These are phyloP conservation scores for Vairimorpha necatrix DNA, from an alignment of 371 early-diverging fungal genomes.

Conservation along the genomic window DNA sequence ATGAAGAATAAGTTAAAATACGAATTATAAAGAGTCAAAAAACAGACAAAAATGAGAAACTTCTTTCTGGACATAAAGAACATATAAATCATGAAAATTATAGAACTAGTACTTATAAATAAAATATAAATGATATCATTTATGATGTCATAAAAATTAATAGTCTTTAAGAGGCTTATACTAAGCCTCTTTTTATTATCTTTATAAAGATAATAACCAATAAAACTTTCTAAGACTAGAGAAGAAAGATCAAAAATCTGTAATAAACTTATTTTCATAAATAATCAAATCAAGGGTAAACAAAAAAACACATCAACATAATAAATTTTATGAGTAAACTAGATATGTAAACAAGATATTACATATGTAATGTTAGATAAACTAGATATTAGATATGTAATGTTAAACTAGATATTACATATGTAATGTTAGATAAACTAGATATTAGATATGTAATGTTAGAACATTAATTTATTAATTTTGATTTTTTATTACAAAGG, in stretches of 20 bases:
- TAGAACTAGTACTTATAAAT: not conserved
- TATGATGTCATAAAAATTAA: not conserved
- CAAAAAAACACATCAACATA: not conserved
- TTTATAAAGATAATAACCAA: constrained; percentile 6
- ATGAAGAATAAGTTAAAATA: not conserved
- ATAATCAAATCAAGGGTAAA: not conserved
- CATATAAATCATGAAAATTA: constrained; percentile 4
- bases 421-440: no score
- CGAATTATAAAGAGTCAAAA: not conserved
- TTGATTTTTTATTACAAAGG: no score
- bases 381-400: no score
- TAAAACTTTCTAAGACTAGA: not conserved
- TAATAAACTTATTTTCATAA: not conserved
- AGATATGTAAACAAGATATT: no score
- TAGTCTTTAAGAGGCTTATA: not conserved
- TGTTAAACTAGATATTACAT: no score
- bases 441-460: no score
- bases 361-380: no score
- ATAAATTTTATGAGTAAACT: no score
- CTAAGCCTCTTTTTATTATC: not conserved
- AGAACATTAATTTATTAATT: no score
- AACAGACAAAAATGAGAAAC: not conserved
- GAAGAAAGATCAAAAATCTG: constrained; percentile 4
- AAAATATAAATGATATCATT: not conserved
- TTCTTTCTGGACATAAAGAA: not conserved